Evolutionary conservation across 495 filamentous ascomycete species (phyloP).

Genomic region (Podospora pseudopauciseta): DNA sequence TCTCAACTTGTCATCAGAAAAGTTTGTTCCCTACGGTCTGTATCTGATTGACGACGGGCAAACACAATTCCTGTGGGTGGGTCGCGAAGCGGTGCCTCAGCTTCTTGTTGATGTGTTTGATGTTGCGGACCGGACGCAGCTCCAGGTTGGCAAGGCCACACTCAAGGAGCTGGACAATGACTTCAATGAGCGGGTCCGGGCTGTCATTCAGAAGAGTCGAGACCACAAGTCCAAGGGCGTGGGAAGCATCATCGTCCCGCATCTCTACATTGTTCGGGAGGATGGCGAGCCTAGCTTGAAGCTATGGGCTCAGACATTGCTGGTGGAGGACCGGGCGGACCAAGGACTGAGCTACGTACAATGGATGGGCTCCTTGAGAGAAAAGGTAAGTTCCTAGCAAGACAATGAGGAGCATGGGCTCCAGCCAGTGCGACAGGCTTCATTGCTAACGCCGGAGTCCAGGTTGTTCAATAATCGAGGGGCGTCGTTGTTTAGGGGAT

Average conservation of each 20-base stretch:
- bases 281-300: conserved; percentile 94
- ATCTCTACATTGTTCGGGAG: conserved; percentile 89
- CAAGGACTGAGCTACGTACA: conserved; percentile 87
- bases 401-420: not conserved
- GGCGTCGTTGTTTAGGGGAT: not conserved
- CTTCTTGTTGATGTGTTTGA: conserved; percentile 89
- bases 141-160: conserved; percentile 86
- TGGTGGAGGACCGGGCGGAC: conserved; percentile 94
- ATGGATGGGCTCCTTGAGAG: conserved; percentile 87
- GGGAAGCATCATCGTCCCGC: conserved; percentile 86
- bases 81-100: conserved; percentile 86
- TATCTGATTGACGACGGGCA: conserved; percentile 98
- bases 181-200: conserved; percentile 90
- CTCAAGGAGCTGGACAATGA: conserved; percentile 88
- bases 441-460: conserved; percentile 11
- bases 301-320: conserved; percentile 92
- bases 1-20: conserved; percentile 81
- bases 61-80: conserved; percentile 97
- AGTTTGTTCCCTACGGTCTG: conserved; percentile 86
- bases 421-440: conserved; percentile 20
- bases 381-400: conserved; percentile 74
- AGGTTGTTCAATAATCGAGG: conserved; percentile 22
- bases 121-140: conserved; percentile 66
- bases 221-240: conserved; percentile 81
- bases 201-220: conserved; percentile 84